Evolutionary conservation across 2,329 filamentous ascomycete genomes (phyloP).

Genomic region (Phyllosticta paracitricarpa): DNA sequence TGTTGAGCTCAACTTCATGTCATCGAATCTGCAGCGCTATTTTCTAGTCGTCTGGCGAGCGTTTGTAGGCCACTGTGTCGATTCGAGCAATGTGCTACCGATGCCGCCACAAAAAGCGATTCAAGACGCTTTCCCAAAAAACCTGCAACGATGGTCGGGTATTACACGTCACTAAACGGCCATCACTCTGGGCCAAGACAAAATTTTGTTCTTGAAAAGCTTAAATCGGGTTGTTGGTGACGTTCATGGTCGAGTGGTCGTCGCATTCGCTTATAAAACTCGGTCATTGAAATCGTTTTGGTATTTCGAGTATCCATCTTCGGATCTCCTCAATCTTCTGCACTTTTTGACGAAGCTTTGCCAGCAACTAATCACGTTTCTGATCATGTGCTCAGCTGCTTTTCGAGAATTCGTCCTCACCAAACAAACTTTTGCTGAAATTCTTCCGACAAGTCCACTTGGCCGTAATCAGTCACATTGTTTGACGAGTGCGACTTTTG

Average conservation of each 20-base stretch:
- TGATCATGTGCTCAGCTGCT: too few species aligned
- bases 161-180: not conserved
- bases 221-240: not conserved
- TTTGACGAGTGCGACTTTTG: not conserved
- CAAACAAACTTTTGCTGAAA: conserved; percentile 8
- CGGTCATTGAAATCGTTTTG: not conserved
- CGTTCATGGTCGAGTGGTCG: not conserved
- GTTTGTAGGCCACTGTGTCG: not conserved
- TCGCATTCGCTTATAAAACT: not conserved
- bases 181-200: not conserved
- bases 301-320: not conserved
- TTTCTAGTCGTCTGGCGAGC: not conserved
- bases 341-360: too few species aligned
- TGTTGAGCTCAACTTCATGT: not conserved
- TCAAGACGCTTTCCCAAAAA: not conserved
- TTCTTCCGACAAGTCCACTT: conserved; percentile 5
- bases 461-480: not conserved
- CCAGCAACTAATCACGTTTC: too few species aligned
- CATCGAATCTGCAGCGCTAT: not conserved
- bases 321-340: too few species aligned
- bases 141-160: not conserved
- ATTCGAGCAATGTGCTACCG: not conserved
- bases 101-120: not conserved
- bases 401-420: not conserved
- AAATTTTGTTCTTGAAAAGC: not conserved